phyloP scores from a whole-genome alignment of 2,329 filamentous ascomycete species.

The Fusarium drepaniforme region DNA sequence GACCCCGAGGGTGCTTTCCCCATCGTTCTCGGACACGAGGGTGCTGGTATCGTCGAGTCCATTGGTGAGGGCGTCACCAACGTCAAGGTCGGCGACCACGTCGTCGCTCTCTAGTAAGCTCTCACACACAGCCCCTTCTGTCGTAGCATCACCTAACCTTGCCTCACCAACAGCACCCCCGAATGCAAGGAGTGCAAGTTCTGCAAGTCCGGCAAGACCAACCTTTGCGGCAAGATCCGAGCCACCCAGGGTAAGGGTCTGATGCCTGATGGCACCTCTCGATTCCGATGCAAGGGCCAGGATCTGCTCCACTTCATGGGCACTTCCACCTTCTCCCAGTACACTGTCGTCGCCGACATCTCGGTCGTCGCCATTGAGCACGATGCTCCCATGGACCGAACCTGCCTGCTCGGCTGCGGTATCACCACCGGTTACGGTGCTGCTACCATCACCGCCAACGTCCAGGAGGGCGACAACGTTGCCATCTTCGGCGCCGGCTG shows the following conservation, averaged over 20 bases:
- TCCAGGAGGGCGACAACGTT: constrained; percentile 90
- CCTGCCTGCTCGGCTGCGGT: constrained; percentile 95
- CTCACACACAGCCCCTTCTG: not conserved
- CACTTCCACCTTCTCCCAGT: constrained; percentile 98
- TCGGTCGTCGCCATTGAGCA: constrained; percentile 94
- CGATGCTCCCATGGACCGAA: constrained; percentile 94
- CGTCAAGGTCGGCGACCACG: constrained; percentile 93
- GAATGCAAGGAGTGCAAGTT: constrained; percentile 99
- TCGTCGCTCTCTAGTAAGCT: constrained; percentile 85
- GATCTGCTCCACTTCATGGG: constrained; percentile 99
- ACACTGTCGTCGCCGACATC: constrained; percentile 98
- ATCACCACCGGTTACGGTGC: constrained; percentile 99
- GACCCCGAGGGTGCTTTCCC: constrained; percentile 97
- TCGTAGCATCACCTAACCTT: constrained; percentile 11
- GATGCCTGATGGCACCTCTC: constrained; percentile 96
- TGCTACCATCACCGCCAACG: constrained; percentile 90
- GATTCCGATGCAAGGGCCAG: constrained; percentile 95
- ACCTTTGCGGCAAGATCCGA: constrained; percentile 98
- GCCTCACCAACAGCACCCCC: constrained; percentile 75
- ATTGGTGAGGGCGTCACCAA: constrained; percentile 95
- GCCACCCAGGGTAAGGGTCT: constrained; percentile 95
- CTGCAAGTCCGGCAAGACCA: constrained; percentile 99
- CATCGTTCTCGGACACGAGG: constrained; percentile 89
- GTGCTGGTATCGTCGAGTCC: constrained; percentile 92
- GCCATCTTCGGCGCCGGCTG: constrained; percentile 97